Evolutionary conservation across 2,329 filamentous ascomycete genomes (phyloP), one percentile per base, ranked within the genome.

Genomic region (Monosporascus ibericus): DNA sequence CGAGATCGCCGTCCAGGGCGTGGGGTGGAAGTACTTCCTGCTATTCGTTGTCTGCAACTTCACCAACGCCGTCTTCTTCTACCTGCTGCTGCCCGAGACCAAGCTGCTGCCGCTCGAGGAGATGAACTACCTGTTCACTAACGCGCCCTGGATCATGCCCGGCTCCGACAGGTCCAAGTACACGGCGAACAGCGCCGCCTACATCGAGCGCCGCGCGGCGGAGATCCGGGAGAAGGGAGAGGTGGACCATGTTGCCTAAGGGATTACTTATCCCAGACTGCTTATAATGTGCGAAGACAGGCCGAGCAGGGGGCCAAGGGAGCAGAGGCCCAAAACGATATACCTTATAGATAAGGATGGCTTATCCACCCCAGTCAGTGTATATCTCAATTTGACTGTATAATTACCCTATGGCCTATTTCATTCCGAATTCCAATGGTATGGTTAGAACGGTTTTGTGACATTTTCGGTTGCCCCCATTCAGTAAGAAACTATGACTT

Each of bases 31-130:
- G 44, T 85, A 71, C 63, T 86, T 85, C 63, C 71, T 81, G 50
- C 63, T 87, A 15, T 88, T 87, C 64, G 73, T 80, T 54, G 61
- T 87, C 25, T 85, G 84, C 67, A 88, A 88, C 64, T 78, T 85
- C 37, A 63, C 65, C 44, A 68, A 67, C 55, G 65, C 65, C 40
- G n/a, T 64, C 48, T 67, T 67, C 58, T 88, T 88, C 74, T 87
- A 80, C 73, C 70, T 78, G 6, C 68, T 87, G 49, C 70, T 87
- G 48, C 85, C 85, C 0, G 85, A 87, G 70, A 87, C 84, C 1
- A 78, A 78, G 57, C 78, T 76, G 57, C 70, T 83, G 20, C 78
- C 84, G 0, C 75, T 87, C 9, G 84, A 87, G 63, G 82, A 85
- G 68, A 86, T 86, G 82, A 83, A 84, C 61, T 76, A 79, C 53